phyloP scores from a whole-genome alignment of 345 rosid species.

The Eutrema japonicum region DNA sequence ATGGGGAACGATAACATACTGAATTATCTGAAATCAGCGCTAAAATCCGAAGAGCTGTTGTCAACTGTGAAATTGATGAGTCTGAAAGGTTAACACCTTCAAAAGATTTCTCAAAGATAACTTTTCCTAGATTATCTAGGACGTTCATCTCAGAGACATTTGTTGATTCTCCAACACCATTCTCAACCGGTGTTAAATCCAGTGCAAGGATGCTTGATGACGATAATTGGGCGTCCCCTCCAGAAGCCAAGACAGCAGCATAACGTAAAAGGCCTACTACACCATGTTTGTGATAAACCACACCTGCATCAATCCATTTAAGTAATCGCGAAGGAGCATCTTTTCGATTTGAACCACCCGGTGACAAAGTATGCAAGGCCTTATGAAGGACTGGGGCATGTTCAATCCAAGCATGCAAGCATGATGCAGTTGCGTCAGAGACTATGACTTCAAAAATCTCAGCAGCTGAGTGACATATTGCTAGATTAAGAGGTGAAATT shows the following conservation, averaged over 20 bases:
- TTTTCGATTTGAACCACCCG: conserved; percentile 94
- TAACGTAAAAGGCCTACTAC: conserved; percentile 88
- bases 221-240: conserved; percentile 88
- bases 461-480: conserved; percentile 94
- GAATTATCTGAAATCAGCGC: conserved; percentile 84
- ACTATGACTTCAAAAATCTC: conserved; percentile 94
- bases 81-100: conserved; percentile 87
- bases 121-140: conserved; percentile 87
- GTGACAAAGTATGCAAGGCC: conserved; percentile 88
- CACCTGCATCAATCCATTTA: conserved; percentile 95
- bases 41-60: conserved; percentile 86
- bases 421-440: conserved; percentile 86
- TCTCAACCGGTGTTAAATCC: conserved; percentile 77
- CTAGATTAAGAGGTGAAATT: conserved; percentile 85
- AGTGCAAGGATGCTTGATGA: conserved; percentile 74
- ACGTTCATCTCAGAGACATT: conserved; percentile 74
- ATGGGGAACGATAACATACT: conserved; percentile 53
- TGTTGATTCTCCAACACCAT: conserved; percentile 72
- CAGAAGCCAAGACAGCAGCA: conserved; percentile 87
- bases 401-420: conserved; percentile 86
- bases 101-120: conserved; percentile 76
- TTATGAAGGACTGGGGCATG: conserved; percentile 86
- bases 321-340: conserved; percentile 90
- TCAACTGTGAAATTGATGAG: conserved; percentile 86
- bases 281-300: conserved; percentile 92